These are phyloP conservation scores for Backusella circina DNA, from an alignment of 192 early-diverging fungal species.

Conservation along the genomic window DNA sequence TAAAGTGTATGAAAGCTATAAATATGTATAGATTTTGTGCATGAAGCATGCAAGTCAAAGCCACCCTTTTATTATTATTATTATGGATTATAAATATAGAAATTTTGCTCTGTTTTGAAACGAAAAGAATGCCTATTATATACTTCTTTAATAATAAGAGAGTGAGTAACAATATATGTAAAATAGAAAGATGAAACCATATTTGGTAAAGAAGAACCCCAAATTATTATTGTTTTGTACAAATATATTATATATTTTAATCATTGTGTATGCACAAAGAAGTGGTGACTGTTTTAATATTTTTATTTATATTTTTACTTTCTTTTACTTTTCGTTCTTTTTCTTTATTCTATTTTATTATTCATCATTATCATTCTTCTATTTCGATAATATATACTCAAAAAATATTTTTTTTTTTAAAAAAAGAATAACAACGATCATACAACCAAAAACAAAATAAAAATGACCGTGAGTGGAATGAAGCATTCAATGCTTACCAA, in stretches of 20 bases:
- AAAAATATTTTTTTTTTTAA: too few relatives aligned
- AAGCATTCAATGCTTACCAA: background rate
- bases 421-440: background rate
- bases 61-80: background rate
- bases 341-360: background rate
- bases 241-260: background rate
- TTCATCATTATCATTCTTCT: background rate
- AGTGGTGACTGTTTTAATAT: background rate
- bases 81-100: background rate
- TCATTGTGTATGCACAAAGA: background rate
- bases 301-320: background rate
- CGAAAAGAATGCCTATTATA: background rate
- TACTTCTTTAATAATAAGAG: background rate
- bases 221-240: background rate
- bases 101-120: background rate
- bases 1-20: background rate
- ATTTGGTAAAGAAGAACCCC: background rate
- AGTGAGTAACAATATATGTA: background rate
- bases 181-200: background rate
- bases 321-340: background rate
- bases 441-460: background rate
- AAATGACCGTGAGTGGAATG: background rate
- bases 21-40: background rate
- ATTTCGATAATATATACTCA: background rate
- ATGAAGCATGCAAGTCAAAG: background rate